A percentile compares a stretch with the other conserved stretches of the same genome.
phyloP scores from a whole-genome alignment of 805 yeast genomes.

The Ogataea nitratoaversa region DNA sequence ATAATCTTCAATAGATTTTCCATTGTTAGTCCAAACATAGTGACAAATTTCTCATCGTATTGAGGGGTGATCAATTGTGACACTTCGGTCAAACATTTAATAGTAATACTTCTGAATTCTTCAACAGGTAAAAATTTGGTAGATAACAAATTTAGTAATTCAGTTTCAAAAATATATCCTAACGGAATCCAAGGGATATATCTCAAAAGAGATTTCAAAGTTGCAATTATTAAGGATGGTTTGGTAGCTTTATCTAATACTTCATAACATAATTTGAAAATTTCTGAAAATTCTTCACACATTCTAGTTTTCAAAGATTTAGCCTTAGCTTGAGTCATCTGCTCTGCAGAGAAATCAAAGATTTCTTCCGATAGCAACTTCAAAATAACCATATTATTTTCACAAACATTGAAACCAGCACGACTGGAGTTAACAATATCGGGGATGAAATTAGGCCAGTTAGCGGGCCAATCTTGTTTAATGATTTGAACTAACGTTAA shows the following conservation, averaged over 20 bases:
- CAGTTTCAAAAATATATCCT: constrained; percentile 85
- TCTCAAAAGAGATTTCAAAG: constrained; percentile 75
- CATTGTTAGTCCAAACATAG: constrained; percentile 69
- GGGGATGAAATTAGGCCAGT: constrained; percentile 97
- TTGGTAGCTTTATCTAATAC: constrained; percentile 86
- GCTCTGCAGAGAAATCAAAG: constrained; percentile 92
- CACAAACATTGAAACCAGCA: constrained; percentile 89
- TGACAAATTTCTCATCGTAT: constrained; percentile 54
- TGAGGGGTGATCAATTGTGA: constrained; percentile 60
- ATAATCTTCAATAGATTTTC: constrained; percentile 63
- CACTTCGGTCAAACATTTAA: constrained; percentile 92
- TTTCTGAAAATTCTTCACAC: constrained; percentile 88
- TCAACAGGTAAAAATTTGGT: constrained; percentile 72
- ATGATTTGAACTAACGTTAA: constrained; percentile 89
- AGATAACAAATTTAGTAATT: constrained; percentile 66
- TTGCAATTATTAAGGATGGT: constrained; percentile 77
- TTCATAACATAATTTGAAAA: constrained; percentile 89
- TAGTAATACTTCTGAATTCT: constrained; percentile 76
- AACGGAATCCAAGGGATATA: constrained; percentile 94
- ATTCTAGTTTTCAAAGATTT: constrained; percentile 75
- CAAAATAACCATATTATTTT: constrained; percentile 92
- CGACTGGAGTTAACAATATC: constrained; percentile 84
- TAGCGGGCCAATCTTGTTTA: constrained; percentile 98
- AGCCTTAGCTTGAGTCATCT: constrained; percentile 94
- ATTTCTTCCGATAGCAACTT: constrained; percentile 91